Base-by-base conservation (phyloP, 495 filamentous ascomycete genomes). In the Penicillium simplicissimum region DNA sequence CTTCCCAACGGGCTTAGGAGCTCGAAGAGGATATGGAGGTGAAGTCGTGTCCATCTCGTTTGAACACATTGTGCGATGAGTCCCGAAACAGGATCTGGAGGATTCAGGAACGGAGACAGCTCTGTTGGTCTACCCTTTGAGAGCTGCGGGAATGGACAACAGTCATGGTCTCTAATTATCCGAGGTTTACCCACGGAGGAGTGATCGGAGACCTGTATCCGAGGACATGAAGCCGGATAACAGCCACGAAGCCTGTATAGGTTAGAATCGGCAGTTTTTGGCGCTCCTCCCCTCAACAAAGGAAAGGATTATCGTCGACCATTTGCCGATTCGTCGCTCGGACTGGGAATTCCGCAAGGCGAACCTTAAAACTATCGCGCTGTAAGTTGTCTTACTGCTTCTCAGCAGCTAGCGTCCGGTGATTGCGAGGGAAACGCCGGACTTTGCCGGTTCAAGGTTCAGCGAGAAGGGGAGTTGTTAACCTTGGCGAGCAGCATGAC, bases 1-100 rank as follows among this genome's bases (percentile, higher is more conserved):
- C 51, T 53, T 53, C 9, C 51, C 51, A 10, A 53, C 51, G n/a
- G 31, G 51, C 33, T n/a, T 34, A 8, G 51, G 14, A 21, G 51
- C 31, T 19, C 51, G 51, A 14, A 53, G 51, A 1, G 51, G 51
- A 36, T 53, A 53, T 19, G 51, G 6, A 19, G n/a, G 13, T 0
- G 51, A 23, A 9, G 6, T 8, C 9, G 23, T 31, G 4, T 53
- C 51, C 17, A 13, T 36, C 14, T 36, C 33, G 31, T 13, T 35
- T 14, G 51, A 53, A 31, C 51, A 53, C 51, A 53, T 53, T 11
- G 9, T 36, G 19, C n/a, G n/a, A 52, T 52, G 6, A 3, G 48
- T 17, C 3, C n/a, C 10, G 19, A 52, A 1, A 23, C 3, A 4
- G 17, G 11, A 10, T 2, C 28, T 31, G 45, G 4, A 31, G 14